Percentiles rank a stretch among this genome's conserved stretches.
Evolutionary conservation across 2,329 filamentous ascomycete species (phyloP).

Genomic region (Aspergillus oerlinghausenensis): DNA sequence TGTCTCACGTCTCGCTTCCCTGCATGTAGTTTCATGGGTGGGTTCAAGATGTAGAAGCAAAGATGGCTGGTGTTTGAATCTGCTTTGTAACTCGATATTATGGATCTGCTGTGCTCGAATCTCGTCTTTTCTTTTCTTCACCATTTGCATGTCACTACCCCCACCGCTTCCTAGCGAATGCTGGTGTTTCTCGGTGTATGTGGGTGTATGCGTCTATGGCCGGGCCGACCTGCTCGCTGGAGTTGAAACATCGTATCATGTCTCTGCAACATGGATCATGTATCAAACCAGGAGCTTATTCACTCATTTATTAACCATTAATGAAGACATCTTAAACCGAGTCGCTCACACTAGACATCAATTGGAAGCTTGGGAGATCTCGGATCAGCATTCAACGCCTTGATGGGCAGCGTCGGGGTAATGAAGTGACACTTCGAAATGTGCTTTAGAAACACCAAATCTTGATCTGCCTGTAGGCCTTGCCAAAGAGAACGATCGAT

Average conservation of each 20-base stretch:
- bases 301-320: neutral
- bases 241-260: neutral
- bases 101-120: slow-evolving; percentile 5
- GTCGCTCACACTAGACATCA: neutral
- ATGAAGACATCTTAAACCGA: neutral
- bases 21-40: slow-evolving; percentile 7
- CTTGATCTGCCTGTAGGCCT: neutral
- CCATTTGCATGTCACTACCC: slow-evolving; percentile 3
- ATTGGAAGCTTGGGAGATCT: neutral
- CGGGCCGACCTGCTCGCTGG: neutral
- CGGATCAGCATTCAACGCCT: neutral
- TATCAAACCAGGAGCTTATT: neutral
- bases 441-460: neutral
- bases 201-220: neutral
- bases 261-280: neutral
- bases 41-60: slow-evolving; percentile 22
- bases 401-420: neutral
- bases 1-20: slow-evolving; percentile 15
- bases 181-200: neutral
- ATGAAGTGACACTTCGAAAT: neutral
- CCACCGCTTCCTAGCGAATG: slow-evolving; percentile 4
- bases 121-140: slow-evolving; percentile 6
- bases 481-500: neutral
- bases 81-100: slow-evolving; percentile 9
- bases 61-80: slow-evolving; percentile 19